Evolutionary conservation across 1,139 yeast genomes (phyloP), one percentile per base, ranked within the genome.

Genomic region (Blastobotrys proliferans): DNA sequence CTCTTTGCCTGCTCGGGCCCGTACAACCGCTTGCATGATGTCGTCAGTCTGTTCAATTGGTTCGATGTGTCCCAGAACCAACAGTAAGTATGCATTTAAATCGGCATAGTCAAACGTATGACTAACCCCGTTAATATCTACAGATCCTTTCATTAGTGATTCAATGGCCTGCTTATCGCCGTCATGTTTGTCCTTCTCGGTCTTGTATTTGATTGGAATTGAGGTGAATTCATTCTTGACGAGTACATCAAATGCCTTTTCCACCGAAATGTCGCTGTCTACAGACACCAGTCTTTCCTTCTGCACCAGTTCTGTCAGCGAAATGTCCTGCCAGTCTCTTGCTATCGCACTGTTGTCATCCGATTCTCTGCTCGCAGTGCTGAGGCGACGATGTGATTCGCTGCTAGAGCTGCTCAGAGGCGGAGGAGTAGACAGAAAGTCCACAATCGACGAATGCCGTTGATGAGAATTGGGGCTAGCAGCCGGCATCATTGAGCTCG

Each of bases 81-180:
- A 67, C 51, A 86, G 68, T 52, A 86, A 68, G 61, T 87, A 88
- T 9, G 97, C 81, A 58, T 86, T 88, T 62, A 92, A 73, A 64
- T 92, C 97, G 24, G 94, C 77, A 64, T 87, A 92, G 64, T 92
- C 97, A 64, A 92, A 92, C 1, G 95, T 83, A 45, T 61, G 44
- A 16, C 33, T 40, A 4, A 43, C 40, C 4, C 46, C 46, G 2
- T 43, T 22, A 9, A 35, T 24, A 56, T 94, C 83, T 52, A 82
- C 76, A 52, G 80, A 68, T 54, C 77, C 83, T 39, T 72, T 67
- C 3, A 71, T 69, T 30, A 38, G 20, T 20, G 31, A 29, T 2
- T 22, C 24, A 2, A 38, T 10, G 8, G 30, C 16, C 13, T 38
- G 28, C 21, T 28, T 26, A 31, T 25, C 31, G 30, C 34, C 50